Conservation (phyloP, 2,329 filamentous ascomycete species). For the Pestalotiopsis sp. region DNA sequence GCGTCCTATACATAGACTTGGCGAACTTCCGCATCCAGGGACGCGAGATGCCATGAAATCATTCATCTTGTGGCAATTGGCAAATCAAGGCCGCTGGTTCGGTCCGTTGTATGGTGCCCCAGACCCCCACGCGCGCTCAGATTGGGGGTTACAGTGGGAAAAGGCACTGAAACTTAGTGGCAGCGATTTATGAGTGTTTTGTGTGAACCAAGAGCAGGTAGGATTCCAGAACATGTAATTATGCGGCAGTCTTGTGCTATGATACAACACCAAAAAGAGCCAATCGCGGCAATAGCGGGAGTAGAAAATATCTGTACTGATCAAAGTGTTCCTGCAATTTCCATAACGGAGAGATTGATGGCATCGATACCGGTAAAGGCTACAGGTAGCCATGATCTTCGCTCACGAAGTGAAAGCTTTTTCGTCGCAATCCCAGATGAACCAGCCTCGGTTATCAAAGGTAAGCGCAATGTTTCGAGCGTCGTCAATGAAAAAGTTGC, state of each 20-base stretch:
- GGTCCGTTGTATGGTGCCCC: neutral
- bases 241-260: no score
- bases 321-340: no score
- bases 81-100: neutral
- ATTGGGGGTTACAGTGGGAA: neutral
- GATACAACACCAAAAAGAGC: no score
- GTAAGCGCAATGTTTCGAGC: neutral
- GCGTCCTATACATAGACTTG: neutral
- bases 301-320: no score
- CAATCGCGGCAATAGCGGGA: no score
- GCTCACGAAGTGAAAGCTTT: neutral
- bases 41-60: neutral
- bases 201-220: no score
- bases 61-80: neutral
- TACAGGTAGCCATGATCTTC: neutral
- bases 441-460: neutral
- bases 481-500: neutral
- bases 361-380: no score
- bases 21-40: neutral
- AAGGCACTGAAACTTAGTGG: neutral
- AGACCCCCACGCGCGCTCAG: neutral
- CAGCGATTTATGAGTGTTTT: neutral
- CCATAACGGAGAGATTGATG: no score
- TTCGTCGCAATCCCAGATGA: neutral
- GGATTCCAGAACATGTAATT: no score